Conservation (phyloP, 2,329 filamentous ascomycete genomes). For the Podosphaera xanthii region DNA sequence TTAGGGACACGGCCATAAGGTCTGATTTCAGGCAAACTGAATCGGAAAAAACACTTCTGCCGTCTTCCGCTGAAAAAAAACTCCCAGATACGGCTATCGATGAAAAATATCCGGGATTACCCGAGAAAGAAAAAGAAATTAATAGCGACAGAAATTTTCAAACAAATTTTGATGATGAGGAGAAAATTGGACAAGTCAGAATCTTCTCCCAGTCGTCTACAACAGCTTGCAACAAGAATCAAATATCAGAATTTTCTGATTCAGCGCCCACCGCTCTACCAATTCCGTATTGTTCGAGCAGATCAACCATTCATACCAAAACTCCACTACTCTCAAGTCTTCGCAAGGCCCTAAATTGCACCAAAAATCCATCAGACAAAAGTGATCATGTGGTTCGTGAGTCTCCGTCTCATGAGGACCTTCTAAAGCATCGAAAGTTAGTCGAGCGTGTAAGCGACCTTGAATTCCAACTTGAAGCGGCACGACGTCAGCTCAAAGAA, state of each 20-base stretch:
- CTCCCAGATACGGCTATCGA: constrained; percentile 12
- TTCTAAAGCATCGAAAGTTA: constrained; percentile 32
- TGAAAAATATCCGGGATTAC: background rate
- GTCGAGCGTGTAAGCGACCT: constrained; percentile 36
- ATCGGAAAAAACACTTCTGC: background rate
- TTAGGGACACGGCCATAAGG: constrained; percentile 11
- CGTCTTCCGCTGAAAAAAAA: constrained; percentile 7
- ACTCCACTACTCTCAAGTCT: constrained; percentile 9
- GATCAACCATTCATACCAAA: constrained; percentile 4
- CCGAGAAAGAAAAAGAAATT: background rate
- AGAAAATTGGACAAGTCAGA: constrained; percentile 9
- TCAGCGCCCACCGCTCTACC: constrained; percentile 2
- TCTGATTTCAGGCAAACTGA: background rate
- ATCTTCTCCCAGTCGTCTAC: constrained; percentile 8
- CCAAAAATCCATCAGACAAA: background rate
- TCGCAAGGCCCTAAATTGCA: constrained; percentile 5
- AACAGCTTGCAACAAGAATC: background rate
- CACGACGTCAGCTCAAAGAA: constrained; percentile 25
- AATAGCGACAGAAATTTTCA: constrained; percentile 2
- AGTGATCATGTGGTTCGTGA: background rate
- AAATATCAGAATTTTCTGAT: background rate
- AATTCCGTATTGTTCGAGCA: constrained; percentile 6
- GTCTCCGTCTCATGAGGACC: constrained; percentile 30
- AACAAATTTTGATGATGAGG: constrained; percentile 1
- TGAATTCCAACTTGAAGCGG: constrained; percentile 31